A percentile compares a stretch with the other conserved stretches of the same genome.
These are phyloP conservation scores for Angomonas deanei DNA, from an alignment of 208 protist genomes.

Conservation along the genomic window DNA sequence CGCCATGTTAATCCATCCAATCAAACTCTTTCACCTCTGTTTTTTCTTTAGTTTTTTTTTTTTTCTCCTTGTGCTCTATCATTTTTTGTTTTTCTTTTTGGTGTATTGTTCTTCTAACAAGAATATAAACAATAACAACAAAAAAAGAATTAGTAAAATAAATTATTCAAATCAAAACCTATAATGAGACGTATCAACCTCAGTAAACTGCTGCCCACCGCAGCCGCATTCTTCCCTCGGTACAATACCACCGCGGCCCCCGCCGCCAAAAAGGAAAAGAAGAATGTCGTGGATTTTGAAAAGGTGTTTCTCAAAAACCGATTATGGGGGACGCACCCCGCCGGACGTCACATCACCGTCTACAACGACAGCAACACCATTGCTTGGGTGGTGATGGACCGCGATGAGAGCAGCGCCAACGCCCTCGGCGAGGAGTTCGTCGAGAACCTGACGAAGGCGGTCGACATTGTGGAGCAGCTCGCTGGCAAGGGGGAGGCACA, in stretches of 20 bases:
- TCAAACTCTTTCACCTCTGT: not conserved
- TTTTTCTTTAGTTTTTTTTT: not conserved
- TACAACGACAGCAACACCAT: slow-evolving; percentile 65
- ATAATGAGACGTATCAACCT: no score
- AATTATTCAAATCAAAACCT: no score
- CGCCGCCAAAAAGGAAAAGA: not conserved
- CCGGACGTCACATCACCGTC: slow-evolving; percentile 61
- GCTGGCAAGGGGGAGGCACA: slow-evolving; percentile 43
- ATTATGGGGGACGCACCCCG: slow-evolving; percentile 38
- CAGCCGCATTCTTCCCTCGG: not conserved
- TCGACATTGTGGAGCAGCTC: slow-evolving; percentile 62
- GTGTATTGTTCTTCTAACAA: no score
- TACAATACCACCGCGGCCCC: slow-evolving; percentile 5
- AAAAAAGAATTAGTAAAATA: no score
- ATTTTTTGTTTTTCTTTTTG: not conserved
- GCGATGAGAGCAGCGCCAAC: slow-evolving; percentile 64
- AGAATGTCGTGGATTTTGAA: slow-evolving; percentile 43
- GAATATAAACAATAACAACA: no score
- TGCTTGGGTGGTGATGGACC: slow-evolving; percentile 84
- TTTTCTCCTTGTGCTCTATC: not conserved
- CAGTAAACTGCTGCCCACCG: no score
- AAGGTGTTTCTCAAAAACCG: slow-evolving; percentile 35
- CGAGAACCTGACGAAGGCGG: slow-evolving; percentile 32
- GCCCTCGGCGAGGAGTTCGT: slow-evolving; percentile 67
- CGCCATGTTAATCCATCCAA: no score